Conservation (phyloP, 2,329 filamentous ascomycete species). For the Paracamarosporium sp. region DNA sequence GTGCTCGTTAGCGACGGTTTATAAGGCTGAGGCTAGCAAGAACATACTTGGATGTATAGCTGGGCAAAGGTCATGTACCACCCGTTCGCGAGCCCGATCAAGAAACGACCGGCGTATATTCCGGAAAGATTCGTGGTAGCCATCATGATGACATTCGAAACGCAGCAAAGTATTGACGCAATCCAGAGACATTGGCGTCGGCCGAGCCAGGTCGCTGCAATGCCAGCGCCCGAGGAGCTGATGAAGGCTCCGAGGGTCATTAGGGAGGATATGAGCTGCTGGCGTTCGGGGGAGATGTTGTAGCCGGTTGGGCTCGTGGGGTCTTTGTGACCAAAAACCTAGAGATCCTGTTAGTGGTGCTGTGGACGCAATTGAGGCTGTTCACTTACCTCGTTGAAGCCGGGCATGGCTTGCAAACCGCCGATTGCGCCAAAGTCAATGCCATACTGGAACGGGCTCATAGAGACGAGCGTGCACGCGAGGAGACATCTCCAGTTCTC, state of each 20-base stretch:
- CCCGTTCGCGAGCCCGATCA: slow-evolving; percentile 60
- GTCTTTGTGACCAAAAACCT: slow-evolving; percentile 41
- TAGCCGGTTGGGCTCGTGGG: slow-evolving; percentile 47
- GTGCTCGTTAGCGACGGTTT: background rate
- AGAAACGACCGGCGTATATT: slow-evolving; percentile 61
- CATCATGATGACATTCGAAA: slow-evolving; percentile 62
- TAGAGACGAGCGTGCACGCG: slow-evolving; percentile 57
- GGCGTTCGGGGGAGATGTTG: slow-evolving; percentile 51
- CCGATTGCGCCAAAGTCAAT: slow-evolving; percentile 60
- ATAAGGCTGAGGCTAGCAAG: no score
- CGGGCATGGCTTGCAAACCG: slow-evolving; percentile 59
- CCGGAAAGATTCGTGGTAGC: slow-evolving; percentile 58
- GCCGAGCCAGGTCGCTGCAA: slow-evolving; percentile 45
- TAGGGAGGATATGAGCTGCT: slow-evolving; percentile 54
- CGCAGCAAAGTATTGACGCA: slow-evolving; percentile 57
- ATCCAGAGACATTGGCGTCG: slow-evolving; percentile 54
- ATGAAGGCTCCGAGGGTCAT: slow-evolving; percentile 56
- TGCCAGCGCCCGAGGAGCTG: slow-evolving; percentile 48
- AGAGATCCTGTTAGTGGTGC: background rate
- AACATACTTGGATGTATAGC: slow-evolving; percentile 54
- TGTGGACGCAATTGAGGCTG: background rate
- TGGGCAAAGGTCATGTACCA: slow-evolving; percentile 64
- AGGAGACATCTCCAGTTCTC: slow-evolving; percentile 57
- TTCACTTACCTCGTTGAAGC: slow-evolving; percentile 53
- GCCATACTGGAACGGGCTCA: slow-evolving; percentile 61